phyloP scores from a whole-genome alignment of 2,329 filamentous ascomycete species.

The Colletotrichum incanum region DNA sequence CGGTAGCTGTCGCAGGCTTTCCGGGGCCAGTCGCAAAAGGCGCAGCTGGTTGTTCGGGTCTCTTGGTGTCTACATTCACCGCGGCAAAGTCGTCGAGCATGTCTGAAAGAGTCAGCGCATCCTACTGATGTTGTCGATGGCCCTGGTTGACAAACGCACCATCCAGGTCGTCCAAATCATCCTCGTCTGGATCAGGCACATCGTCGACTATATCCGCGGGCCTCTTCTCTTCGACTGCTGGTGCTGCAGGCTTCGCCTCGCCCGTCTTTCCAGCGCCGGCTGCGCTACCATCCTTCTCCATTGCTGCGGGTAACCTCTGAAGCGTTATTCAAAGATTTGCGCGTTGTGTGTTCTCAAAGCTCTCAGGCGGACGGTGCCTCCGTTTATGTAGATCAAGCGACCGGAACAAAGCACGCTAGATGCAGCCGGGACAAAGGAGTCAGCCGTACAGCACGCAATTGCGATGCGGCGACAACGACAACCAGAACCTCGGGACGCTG shows the following conservation, averaged over 20 bases:
- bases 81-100: constrained; percentile 93
- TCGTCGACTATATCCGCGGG: constrained; percentile 61
- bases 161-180: constrained; percentile 92
- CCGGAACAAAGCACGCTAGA: neutral
- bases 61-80: constrained; percentile 69
- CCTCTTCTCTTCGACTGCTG: constrained; percentile 46
- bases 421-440: constrained; percentile 17
- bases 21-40: constrained; percentile 45
- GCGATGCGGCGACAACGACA: constrained; percentile 11
- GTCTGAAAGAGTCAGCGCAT: constrained; percentile 67
- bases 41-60: constrained; percentile 44
- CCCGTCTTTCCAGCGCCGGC: constrained; percentile 32
- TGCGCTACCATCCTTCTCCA: constrained; percentile 38
- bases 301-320: neutral
- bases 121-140: neutral
- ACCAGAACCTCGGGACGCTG: constrained; percentile 11
- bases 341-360: neutral
- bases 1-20: constrained; percentile 46
- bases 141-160: constrained; percentile 65
- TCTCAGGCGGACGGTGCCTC: neutral
- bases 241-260: constrained; percentile 42
- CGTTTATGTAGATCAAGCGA: neutral
- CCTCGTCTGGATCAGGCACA: constrained; percentile 91
- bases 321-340: neutral
- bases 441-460: neutral